These are phyloP conservation scores for Raphanus raphanistrum DNA, from an alignment of 345 rosid genomes.

Conservation along the genomic window DNA sequence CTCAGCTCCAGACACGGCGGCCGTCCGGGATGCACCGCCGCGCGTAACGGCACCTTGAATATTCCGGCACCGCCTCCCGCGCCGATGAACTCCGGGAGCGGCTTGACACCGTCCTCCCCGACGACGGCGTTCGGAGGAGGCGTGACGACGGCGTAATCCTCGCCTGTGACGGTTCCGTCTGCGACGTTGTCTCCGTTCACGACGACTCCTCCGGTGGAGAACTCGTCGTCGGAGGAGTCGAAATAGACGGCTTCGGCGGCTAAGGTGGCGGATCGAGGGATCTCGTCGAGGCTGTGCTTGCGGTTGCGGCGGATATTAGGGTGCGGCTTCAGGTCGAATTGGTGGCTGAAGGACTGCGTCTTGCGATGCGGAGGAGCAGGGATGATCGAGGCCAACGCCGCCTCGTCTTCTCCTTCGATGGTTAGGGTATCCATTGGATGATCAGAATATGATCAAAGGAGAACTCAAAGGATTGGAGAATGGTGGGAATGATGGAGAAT, in stretches of 20 bases:
- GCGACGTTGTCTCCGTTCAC: not conserved
- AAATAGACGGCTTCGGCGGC: conserved; percentile 37
- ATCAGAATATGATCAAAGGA: not conserved
- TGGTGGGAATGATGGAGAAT: not conserved
- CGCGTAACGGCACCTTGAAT: conserved; percentile 59
- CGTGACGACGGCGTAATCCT: not conserved
- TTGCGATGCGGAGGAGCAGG: conserved; percentile 47
- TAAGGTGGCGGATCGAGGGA: conserved; percentile 31
- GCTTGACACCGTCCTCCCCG: conserved; percentile 25
- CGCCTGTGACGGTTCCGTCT: not conserved
- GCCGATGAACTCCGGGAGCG: conserved; percentile 58
- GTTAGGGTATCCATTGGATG: conserved; percentile 36
- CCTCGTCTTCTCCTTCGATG: conserved; percentile 59
- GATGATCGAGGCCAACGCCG: conserved; percentile 45
- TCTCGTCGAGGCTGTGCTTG: conserved; percentile 65
- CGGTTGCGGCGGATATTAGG: conserved; percentile 38
- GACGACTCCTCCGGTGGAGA: conserved; percentile 35
- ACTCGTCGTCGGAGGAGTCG: conserved; percentile 56
- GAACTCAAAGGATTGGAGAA: not conserved
- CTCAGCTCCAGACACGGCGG: conserved; percentile 75
- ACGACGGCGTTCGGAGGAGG: not conserved
- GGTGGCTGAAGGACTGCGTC: conserved; percentile 63
- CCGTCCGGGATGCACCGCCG: conserved; percentile 66
- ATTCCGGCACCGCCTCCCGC: conserved; percentile 52
- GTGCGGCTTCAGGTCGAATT: conserved; percentile 44